Conservation (phyloP, 2,329 filamentous ascomycete species). For the Fusarium illudens region DNA sequence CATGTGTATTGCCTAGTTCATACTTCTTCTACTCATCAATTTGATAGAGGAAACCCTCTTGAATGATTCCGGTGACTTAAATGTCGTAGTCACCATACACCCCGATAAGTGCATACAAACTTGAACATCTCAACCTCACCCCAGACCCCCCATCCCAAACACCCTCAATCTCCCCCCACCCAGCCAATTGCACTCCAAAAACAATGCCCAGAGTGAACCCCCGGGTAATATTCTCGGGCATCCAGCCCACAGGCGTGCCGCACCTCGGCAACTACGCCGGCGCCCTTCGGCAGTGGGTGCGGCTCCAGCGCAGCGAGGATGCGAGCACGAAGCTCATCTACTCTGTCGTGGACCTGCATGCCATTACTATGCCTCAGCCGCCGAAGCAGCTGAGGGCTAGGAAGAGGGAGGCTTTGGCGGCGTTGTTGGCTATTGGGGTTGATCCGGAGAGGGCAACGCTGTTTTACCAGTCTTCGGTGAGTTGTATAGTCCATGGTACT, state of each 20-base stretch:
- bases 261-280: slow-evolving; percentile 97
- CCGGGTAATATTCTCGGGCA: slow-evolving; percentile 86
- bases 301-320: slow-evolving; percentile 72
- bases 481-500: slow-evolving; percentile 45
- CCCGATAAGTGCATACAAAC: slow-evolving; percentile 41
- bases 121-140: slow-evolving; percentile 10
- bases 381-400: slow-evolving; percentile 67
- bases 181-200: not conserved
- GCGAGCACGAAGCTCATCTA: slow-evolving; percentile 72
- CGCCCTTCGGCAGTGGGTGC: slow-evolving; percentile 86
- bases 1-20: not conserved
- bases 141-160: not conserved
- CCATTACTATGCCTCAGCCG: slow-evolving; percentile 81
- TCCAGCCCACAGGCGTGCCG: slow-evolving; percentile 93
- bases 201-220: slow-evolving; percentile 22
- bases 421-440: slow-evolving; percentile 83
- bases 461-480: slow-evolving; percentile 82
- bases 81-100: not conserved
- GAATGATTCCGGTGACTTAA: not conserved
- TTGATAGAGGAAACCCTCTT: not conserved
- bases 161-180: not conserved
- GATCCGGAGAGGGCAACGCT: slow-evolving; percentile 79
- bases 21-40: too few relatives aligned
- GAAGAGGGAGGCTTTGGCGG: slow-evolving; percentile 79
- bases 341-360: slow-evolving; percentile 93